Evolutionary conservation across 2,329 filamentous ascomycete genomes (phyloP), one percentile per base, ranked within the genome.

Genomic region (Shiraia sp.): DNA sequence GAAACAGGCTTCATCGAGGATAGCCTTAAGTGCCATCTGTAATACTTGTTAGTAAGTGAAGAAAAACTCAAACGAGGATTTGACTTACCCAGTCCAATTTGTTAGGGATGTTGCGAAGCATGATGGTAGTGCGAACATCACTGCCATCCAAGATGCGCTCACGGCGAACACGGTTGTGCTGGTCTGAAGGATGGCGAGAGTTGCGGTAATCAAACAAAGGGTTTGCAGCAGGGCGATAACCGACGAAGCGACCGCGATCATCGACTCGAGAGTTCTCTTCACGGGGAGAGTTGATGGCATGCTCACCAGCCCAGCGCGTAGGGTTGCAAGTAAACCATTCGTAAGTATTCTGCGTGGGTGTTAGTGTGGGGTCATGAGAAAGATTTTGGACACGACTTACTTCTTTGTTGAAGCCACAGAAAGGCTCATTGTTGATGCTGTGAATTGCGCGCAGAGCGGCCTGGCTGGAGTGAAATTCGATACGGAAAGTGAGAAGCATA

Each of bases 51-150:
- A 62, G 55, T 28, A 23, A 38, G 15, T 25, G 14, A 6, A 6
- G 5, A 22, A 31, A n/a, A n/a, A n/a, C n/a, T n/a, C n/a, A n/a
- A n/a, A n/a, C n/a, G n/a, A n/a, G 24, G 32, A 33, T 23, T 22
- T 6, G 39, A 58, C 69, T 50, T 66, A 75, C 73, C 62, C 50
- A 75, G 83, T 57, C 90, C 82, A 96, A 85, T 58, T 91, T 90
- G 72, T 96, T 96, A 1, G 92, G 92, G 32, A 96, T 92, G 66
- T 97, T 96, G 27, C 92, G 85, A 23, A 96, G 72, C 92, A 97
- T 96, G 52, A 97, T 88, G 0, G 75, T 77, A 2, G 75, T 77
- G 42, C 75, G 74, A n/a, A 75, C 70, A 49, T 78, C 75, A 4
- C 53, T 47, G n/a, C 75, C 75, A n/a, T 63, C 54, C 12, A 58